A percentile compares a stretch with the other conserved stretches of the same genome.
These are phyloP conservation scores for Leishmania tropica DNA, from an alignment of 208 protist species.

Conservation along the genomic window DNA sequence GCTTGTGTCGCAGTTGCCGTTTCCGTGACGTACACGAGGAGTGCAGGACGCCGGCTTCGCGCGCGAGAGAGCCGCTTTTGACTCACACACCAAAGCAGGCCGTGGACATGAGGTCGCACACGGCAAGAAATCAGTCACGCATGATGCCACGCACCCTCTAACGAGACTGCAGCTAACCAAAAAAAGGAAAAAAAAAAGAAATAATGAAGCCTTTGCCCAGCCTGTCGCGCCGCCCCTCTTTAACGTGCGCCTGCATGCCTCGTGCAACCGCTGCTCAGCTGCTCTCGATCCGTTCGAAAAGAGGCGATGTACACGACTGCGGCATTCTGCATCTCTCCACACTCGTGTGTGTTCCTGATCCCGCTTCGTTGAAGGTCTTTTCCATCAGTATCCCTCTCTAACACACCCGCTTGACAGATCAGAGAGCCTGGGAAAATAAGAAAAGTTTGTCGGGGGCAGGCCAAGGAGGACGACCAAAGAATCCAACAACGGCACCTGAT, in stretches of 20 bases:
- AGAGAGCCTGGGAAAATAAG: neutral
- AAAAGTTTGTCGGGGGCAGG: neutral
- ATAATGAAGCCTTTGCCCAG: neutral
- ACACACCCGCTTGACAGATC: neutral
- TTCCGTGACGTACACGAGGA: neutral
- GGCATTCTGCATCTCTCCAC: neutral
- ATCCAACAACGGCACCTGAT: neutral
- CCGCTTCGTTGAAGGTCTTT: neutral
- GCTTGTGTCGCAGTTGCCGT: neutral
- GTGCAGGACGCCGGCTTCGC: neutral
- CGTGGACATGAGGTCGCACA: neutral
- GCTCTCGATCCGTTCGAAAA: neutral
- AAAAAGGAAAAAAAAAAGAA: neutral
- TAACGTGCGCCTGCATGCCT: neutral
- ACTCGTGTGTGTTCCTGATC: neutral
- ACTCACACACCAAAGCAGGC: neutral
- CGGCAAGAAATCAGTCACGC: neutral
- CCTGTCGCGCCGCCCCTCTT: neutral
- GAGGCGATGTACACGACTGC: neutral
- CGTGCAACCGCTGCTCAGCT: neutral
- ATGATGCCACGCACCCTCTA: neutral
- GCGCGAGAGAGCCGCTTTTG: neutral
- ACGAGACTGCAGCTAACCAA: neutral
- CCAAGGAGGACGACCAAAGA: neutral
- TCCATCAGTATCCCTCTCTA: neutral